Evolutionary conservation across 352 stramenopile species (phyloP).

Genomic region (Pseudoperonospora humuli): DNA sequence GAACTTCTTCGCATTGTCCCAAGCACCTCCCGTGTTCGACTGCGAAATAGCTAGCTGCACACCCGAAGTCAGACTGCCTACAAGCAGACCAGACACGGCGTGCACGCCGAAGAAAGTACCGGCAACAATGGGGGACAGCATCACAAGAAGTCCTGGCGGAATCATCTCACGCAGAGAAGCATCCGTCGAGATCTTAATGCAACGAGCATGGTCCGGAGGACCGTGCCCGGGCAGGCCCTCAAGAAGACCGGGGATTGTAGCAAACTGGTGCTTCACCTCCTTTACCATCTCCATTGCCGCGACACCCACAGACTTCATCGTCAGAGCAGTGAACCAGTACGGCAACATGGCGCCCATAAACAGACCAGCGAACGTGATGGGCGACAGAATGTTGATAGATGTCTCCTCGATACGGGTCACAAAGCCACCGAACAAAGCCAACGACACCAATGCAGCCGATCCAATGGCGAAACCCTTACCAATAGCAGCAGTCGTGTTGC

Average conservation of each 20-base stretch:
- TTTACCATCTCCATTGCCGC: constrained; percentile 99
- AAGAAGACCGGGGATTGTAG: constrained; percentile 96
- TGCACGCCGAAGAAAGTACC: constrained; percentile 98
- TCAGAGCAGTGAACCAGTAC: constrained; percentile 99
- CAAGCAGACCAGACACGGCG: constrained; percentile 95
- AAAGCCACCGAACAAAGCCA: constrained; percentile 98
- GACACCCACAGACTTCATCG: constrained; percentile 98
- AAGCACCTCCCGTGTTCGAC: constrained; percentile 99
- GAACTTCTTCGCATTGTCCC: constrained; percentile 99
- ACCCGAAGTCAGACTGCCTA: constrained; percentile 92
- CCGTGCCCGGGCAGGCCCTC: constrained; percentile 88
- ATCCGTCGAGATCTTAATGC: constrained; percentile 99
- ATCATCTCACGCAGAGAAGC: constrained; percentile 99
- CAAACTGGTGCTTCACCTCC: constrained; percentile 99
- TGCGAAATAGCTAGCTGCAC: constrained; percentile 99
- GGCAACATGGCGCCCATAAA: constrained; percentile 99
- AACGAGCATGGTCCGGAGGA: constrained; percentile 84
- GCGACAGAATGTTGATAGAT: constrained; percentile 95
- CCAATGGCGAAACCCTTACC: constrained; percentile 99
- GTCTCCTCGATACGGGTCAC: constrained; percentile 94
- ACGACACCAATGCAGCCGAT: constrained; percentile 96
- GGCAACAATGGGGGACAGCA: constrained; percentile 96
- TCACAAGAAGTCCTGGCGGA: constrained; percentile 95
- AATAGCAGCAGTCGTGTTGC: constrained; percentile 99
- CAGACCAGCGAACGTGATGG: constrained; percentile 97